Conservation (phyloP, 2,329 filamentous ascomycete species). For the Magnaporthiopsis incrustans region DNA sequence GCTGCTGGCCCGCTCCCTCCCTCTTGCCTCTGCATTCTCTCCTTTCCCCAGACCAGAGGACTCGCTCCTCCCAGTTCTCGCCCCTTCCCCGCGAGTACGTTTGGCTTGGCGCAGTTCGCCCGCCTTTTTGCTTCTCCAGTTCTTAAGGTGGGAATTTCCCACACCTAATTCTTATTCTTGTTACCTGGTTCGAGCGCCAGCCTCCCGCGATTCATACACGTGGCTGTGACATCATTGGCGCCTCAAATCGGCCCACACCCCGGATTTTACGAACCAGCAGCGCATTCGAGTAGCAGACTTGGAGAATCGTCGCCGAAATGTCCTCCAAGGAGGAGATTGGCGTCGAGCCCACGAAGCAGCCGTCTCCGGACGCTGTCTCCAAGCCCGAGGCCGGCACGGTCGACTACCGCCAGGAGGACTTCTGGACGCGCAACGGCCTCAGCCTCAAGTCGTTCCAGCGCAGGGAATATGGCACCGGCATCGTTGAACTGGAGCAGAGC, state of each 20-base stretch:
- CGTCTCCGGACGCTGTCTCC: background rate
- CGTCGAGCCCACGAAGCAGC: background rate
- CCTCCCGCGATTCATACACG: no score
- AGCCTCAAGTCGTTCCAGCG: conserved; percentile 33
- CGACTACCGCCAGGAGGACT: conserved; percentile 19
- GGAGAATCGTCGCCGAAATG: background rate
- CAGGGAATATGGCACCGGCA: conserved; percentile 25
- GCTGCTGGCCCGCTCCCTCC: background rate
- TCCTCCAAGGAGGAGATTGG: background rate
- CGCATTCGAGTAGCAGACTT: background rate
- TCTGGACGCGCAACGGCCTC: conserved; percentile 31
- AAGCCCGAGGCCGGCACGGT: background rate
- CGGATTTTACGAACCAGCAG: no score
- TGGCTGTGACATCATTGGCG: no score
- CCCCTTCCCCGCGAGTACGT: background rate
- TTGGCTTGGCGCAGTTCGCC: background rate
- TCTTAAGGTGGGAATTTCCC: background rate
- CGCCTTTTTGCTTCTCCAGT: background rate
- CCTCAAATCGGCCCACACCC: no score
- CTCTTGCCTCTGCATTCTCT: background rate
- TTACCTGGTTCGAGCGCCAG: background rate
- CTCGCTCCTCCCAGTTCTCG: background rate
- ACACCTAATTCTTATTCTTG: background rate
- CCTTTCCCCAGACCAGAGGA: background rate
- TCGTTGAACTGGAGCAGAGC: conserved; percentile 29